Base-by-base conservation (phyloP, 805 yeast genomes). In the Debaryomyces castellii region DNA sequence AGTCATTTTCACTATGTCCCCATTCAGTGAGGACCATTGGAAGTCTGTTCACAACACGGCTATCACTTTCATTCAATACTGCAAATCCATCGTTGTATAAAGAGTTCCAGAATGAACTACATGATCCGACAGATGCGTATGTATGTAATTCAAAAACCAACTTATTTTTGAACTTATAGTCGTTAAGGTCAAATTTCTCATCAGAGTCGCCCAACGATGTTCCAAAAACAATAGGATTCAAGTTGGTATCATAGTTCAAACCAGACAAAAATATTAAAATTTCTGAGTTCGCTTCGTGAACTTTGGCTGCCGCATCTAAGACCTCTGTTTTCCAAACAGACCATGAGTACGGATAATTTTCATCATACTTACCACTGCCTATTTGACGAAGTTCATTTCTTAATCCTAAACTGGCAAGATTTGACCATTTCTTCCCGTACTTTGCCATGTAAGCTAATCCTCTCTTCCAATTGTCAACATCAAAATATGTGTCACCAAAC, bases 401-500 rank as follows among this genome's bases (percentile, higher is more conserved):
- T 17, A 32, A n/a, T 11, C 35, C 18, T 7, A 32, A 6, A 32
- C 35, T 32, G 4, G 35, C 35, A 14, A 32, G 14, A 32, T 32
- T 32, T n/a, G 35, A 32, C 35, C 18, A 32, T 32, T 32, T 32
- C 20, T 32, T n/a, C 10, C 11, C 18, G 11, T 32, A 11, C 4
- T 14, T 17, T 10, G 12, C 35, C 18, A 32, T 32, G 10, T 32
- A 32, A n/a, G 7, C 20, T n/a, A 32, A n/a, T 8, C 35, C 18
- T 32, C 35, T 32, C 35, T 32, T 32, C 35, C 35, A 32, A 17
- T 32, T 32, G 11, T 32, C 10, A 6, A 28, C 33, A 32, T 32
- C 35, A n/a, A 32, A 32, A 32, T 32, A 32, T 6, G 35, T 32
- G 35, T 32, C 35, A 11, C 35, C 35, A 32, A 32, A 32, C 35